Conservation (phyloP, 768 basidiomycete genomes). For the Trichaptum fuscoviolaceum region DNA sequence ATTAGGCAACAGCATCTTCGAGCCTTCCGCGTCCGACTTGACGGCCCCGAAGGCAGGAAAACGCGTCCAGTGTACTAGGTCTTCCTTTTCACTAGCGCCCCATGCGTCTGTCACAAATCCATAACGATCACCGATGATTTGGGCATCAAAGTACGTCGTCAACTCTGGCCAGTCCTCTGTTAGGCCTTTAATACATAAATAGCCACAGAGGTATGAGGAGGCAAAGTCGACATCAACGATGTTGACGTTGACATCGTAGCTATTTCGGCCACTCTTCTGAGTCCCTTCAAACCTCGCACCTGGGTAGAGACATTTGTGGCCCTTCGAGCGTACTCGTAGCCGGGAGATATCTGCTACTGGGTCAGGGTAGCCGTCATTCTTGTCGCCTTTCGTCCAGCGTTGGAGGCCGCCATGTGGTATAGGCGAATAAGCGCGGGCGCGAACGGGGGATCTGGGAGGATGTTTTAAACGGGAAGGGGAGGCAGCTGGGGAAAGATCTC, state of each 20-base stretch:
- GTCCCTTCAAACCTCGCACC: slow-evolving; percentile 87
- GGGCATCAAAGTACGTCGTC: slow-evolving; percentile 95
- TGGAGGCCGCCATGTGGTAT: slow-evolving; percentile 16
- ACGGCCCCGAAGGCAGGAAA: slow-evolving; percentile 88
- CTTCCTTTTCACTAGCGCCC: slow-evolving; percentile 88
- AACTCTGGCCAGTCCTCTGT: slow-evolving; percentile 95
- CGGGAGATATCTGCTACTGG: slow-evolving; percentile 75
- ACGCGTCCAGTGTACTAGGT: slow-evolving; percentile 90
- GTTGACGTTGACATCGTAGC: slow-evolving; percentile 90
- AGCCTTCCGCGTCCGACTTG: slow-evolving; percentile 66
- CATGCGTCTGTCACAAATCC: slow-evolving; percentile 89
- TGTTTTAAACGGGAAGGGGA: not conserved
- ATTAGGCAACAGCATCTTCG: slow-evolving; percentile 36
- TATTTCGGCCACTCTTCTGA: slow-evolving; percentile 90
- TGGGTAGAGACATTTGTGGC: slow-evolving; percentile 78
- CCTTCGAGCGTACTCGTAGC: slow-evolving; percentile 64
- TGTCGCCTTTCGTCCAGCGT: slow-evolving; percentile 17
- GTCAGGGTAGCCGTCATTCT: slow-evolving; percentile 27
- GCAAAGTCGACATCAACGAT: slow-evolving; percentile 89
- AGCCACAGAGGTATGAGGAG: slow-evolving; percentile 83
- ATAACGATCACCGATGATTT: slow-evolving; percentile 87
- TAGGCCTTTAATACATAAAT: slow-evolving; percentile 86
- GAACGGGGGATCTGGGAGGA: slow-evolving; percentile 18
- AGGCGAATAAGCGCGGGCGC: slow-evolving; percentile 8
- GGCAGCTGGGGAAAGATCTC: slow-evolving; percentile 6